Conservation (phyloP, 2,329 filamentous ascomycete species). For the Macrophomina phaseolina region DNA sequence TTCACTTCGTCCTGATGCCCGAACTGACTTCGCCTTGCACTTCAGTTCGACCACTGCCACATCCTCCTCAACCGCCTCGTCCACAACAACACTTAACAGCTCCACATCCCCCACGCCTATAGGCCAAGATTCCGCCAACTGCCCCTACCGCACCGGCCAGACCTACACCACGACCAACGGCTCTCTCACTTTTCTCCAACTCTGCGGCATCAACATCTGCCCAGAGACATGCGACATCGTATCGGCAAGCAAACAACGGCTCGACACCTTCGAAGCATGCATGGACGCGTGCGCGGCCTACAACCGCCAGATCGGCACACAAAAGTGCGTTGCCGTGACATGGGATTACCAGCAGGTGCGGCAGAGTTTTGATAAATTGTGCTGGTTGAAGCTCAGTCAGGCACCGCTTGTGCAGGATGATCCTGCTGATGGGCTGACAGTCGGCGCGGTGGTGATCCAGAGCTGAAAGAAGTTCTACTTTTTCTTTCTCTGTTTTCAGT, state of each 20-base stretch:
- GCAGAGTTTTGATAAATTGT: constrained; percentile 12
- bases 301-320: constrained; percentile 14
- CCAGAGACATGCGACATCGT: constrained; percentile 23
- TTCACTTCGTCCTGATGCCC: too few relatives aligned
- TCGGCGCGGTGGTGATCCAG: constrained; percentile 15
- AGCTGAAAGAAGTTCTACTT: not conserved
- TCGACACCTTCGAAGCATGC: constrained; percentile 3
- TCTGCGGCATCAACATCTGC: constrained; percentile 17
- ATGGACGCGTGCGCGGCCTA: constrained; percentile 17
- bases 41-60: not conserved
- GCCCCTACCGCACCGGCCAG: not conserved
- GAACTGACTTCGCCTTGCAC: not conserved
- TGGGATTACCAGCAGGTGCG: constrained; percentile 25
- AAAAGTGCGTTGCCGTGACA: constrained; percentile 16
- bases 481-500: not conserved
- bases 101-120: not conserved
- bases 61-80: not conserved
- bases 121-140: not conserved
- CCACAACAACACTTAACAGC: constrained; percentile 5
- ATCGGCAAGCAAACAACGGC: not conserved
- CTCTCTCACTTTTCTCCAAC: constrained; percentile 5
- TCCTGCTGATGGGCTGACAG: constrained; percentile 1
- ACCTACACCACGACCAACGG: constrained; percentile 19
- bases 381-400: constrained; percentile 17
- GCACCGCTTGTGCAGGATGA: constrained; percentile 5